phyloP scores from a whole-genome alignment of 2,329 filamentous ascomycete genomes.

The Ophiostoma angusticollis region DNA sequence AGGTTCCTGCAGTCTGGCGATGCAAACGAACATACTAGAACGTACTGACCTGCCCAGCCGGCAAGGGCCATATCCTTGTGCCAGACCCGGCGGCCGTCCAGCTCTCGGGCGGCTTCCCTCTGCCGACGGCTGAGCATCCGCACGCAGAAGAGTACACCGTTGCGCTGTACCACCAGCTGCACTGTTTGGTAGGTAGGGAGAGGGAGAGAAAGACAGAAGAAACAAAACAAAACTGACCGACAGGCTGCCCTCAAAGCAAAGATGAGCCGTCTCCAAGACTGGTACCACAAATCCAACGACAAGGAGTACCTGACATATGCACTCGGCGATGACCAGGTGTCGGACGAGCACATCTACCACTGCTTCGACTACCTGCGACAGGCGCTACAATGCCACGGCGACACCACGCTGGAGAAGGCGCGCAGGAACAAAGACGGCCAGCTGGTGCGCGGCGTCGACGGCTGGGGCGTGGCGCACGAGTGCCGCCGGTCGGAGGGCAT shows the following conservation, averaged over 20 bases:
- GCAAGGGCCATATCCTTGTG: constrained; percentile 13
- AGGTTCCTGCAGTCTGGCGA: not conserved
- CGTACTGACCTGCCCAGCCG: constrained; percentile 1
- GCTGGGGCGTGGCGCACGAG: constrained; percentile 13
- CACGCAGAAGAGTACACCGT: constrained; percentile 13
- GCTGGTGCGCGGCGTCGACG: constrained; percentile 12
- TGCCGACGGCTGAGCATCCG: not conserved
- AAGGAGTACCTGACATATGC: constrained; percentile 14
- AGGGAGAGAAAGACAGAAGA: not conserved
- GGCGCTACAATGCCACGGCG: constrained; percentile 13
- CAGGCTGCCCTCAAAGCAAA: constrained; percentile 14
- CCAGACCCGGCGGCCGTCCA: constrained; percentile 7
- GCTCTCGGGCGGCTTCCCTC: constrained; percentile 11
- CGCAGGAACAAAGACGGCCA: not conserved
- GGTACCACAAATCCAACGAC: constrained; percentile 12
- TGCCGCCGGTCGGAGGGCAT: constrained; percentile 13
- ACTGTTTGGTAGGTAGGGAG: constrained; percentile 11
- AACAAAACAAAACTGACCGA: not conserved
- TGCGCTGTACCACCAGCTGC: constrained; percentile 13
- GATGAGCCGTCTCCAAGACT: constrained; percentile 11
- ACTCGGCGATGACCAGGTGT: constrained; percentile 10
- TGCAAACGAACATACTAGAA: not conserved
- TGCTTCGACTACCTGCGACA: constrained; percentile 16
- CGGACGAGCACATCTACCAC: constrained; percentile 14
- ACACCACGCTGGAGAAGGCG: constrained; percentile 14